Evolutionary conservation across 805 yeast species (phyloP), one percentile per base, ranked within the genome.

Genomic region (Yamadazyma olivae): DNA sequence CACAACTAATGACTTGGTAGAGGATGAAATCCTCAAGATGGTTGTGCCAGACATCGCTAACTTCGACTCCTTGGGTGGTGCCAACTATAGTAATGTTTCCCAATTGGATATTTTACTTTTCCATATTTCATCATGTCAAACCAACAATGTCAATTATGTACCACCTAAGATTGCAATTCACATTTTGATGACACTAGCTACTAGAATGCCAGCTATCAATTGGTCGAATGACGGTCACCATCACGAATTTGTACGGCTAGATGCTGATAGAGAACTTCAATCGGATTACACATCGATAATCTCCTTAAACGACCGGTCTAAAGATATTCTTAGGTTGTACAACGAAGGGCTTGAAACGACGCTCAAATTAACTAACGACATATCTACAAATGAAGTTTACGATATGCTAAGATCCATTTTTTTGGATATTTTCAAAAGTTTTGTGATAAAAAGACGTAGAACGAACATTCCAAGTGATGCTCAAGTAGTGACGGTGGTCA

Each of bases 161-260:
- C 35, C 36, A 9, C 24, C 36, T 3, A 15, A n/a, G 4, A 16
- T 22, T 17, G n/a, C 33, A 15, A 30, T 44, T 12, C 18, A 34
- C 6, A 43, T 66, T 5, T 35, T 67, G 16, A 36, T 64, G 19
- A 63, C 71, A 2, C 36, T 66, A 20, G 57, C 61, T 1, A 45
- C 61, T 0, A 46, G 68, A 25, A 38, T 50, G 28, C 54, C 61
- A 8, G 43, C 36, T 3, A 44, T 50, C 20, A 57, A 58, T 36
- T 58, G 56, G 53, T 49, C 57, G 24, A 15, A 22, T 7, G 12
- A 22, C 10, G 28, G 24, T 27, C 6, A 16, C 20, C 18, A 6
- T 17, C 19, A 15, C 13, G 23, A 29, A 9, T 17, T 27, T n/a
- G 9, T 27, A 8, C 7, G 14, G n/a, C 13, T 14, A 17, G 32